Conservation (phyloP, 2,329 filamentous ascomycete genomes). For the Arthrobotrys sinensis region DNA sequence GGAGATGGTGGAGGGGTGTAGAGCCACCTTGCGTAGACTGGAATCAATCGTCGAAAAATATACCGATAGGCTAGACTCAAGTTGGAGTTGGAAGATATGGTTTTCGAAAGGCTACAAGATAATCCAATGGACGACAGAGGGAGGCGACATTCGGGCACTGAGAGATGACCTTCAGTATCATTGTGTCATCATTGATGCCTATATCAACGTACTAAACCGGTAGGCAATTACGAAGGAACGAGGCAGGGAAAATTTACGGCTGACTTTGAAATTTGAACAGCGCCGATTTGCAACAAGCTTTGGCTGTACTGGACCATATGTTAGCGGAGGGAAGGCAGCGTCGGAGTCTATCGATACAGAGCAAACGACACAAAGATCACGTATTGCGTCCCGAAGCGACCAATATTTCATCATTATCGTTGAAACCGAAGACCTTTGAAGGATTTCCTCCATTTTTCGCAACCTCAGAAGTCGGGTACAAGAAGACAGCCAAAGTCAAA, state of each 20-base stretch:
- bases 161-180: constrained; percentile 55
- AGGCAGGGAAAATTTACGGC: not conserved
- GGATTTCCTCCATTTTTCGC: constrained; percentile 56
- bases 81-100: constrained; percentile 60
- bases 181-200: constrained; percentile 53
- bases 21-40: constrained; percentile 36
- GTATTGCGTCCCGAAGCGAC: constrained; percentile 47
- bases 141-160: constrained; percentile 48
- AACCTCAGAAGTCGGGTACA: constrained; percentile 45
- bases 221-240: not conserved
- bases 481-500: constrained; percentile 45
- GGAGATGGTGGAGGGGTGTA: constrained; percentile 58
- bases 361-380: constrained; percentile 13
- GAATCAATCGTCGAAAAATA: constrained; percentile 60
- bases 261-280: constrained; percentile 13
- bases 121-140: constrained; percentile 57
- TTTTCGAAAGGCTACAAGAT: constrained; percentile 59
- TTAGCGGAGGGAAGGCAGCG: constrained; percentile 46
- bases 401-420: constrained; percentile 34
- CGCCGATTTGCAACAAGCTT: constrained; percentile 52
- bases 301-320: constrained; percentile 51
- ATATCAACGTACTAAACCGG: constrained; percentile 57
- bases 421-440: constrained; percentile 52
- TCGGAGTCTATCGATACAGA: constrained; percentile 37
- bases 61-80: constrained; percentile 58